phyloP scores from a whole-genome alignment of 1,284 basidiomycete species.

The Phlebopus sp. region DNA sequence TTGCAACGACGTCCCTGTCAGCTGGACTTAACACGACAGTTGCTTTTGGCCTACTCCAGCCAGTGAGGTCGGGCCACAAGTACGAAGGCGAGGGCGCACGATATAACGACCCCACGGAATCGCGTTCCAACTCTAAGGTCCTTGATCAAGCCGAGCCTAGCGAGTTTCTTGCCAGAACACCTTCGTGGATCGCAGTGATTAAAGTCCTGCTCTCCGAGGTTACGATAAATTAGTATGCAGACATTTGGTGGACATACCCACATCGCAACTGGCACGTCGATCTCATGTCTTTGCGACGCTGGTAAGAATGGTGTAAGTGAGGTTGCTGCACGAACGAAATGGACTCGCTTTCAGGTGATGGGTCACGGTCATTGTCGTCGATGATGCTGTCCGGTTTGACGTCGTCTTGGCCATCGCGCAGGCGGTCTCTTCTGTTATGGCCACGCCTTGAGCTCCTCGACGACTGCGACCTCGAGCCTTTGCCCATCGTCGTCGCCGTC shows the following conservation, averaged over 20 bases:
- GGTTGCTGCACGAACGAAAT: not conserved
- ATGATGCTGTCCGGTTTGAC: constrained; percentile 6
- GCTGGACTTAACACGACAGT: constrained; percentile 79
- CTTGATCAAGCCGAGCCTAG: constrained; percentile 81
- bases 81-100: constrained; percentile 54
- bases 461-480: constrained; percentile 11
- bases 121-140: constrained; percentile 83
- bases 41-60: constrained; percentile 73
- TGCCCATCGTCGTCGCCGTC: constrained; percentile 8
- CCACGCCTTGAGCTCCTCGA: not conserved
- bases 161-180: constrained; percentile 93
- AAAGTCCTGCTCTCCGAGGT: constrained; percentile 69
- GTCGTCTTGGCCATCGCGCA: constrained; percentile 2
- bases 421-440: not conserved
- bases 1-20: constrained; percentile 78
- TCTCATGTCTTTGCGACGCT: constrained; percentile 20
- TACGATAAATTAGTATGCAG: not conserved
- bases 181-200: constrained; percentile 94
- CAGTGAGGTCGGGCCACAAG: not conserved
- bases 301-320: too few relatives aligned
- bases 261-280: constrained; percentile 80
- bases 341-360: not conserved
- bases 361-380: not conserved
- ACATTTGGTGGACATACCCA: constrained; percentile 58
- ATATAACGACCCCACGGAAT: constrained; percentile 91